Evolutionary conservation across 2,329 filamentous ascomycete species (phyloP).

Genomic region (Fusarium succisae): DNA sequence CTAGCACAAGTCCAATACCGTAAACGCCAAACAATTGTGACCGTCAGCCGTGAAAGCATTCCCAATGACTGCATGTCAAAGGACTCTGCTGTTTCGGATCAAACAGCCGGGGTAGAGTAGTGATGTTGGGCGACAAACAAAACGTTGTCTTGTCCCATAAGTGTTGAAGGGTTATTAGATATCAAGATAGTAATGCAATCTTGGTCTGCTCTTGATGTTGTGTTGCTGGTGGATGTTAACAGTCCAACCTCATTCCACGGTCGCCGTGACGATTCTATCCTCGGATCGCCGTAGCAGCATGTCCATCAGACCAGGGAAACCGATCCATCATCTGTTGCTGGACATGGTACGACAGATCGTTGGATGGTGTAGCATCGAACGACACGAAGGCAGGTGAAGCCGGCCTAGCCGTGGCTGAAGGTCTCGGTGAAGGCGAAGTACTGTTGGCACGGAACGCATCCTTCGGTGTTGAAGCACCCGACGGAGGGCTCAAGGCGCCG

Average conservation of each 20-base stretch:
- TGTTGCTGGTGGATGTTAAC: conserved; percentile 15
- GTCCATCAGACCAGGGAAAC: conserved; percentile 60
- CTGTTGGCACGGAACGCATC: conserved; percentile 42
- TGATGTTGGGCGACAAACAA: conserved; percentile 1
- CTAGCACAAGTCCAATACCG: conserved; percentile 35
- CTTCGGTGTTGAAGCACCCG: conserved; percentile 35
- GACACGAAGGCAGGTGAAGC: conserved; percentile 58
- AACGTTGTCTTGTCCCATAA: neutral
- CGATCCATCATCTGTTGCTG: conserved; percentile 55
- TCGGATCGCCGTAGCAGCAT: conserved; percentile 60
- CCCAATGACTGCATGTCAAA: conserved; percentile 17
- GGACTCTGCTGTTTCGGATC: conserved; percentile 28
- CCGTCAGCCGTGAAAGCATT: conserved; percentile 32
- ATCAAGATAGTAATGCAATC: conserved; percentile 27
- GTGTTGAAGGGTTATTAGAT: conserved; percentile 16
- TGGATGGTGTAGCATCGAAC: conserved; percentile 58
- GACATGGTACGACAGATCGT: conserved; percentile 51
- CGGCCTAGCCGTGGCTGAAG: conserved; percentile 52
- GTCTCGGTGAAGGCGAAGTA: conserved; percentile 45
- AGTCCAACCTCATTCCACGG: conserved; percentile 19
- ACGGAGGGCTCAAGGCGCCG: conserved; percentile 27
- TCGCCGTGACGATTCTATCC: conserved; percentile 45
- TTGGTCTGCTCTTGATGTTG: conserved; percentile 15
- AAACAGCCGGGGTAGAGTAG: conserved; percentile 31
- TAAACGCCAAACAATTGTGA: conserved; percentile 38